Base-by-base conservation (phyloP, 2,329 filamentous ascomycete genomes). In the Pseudopyrenochaeta lycopersici region DNA sequence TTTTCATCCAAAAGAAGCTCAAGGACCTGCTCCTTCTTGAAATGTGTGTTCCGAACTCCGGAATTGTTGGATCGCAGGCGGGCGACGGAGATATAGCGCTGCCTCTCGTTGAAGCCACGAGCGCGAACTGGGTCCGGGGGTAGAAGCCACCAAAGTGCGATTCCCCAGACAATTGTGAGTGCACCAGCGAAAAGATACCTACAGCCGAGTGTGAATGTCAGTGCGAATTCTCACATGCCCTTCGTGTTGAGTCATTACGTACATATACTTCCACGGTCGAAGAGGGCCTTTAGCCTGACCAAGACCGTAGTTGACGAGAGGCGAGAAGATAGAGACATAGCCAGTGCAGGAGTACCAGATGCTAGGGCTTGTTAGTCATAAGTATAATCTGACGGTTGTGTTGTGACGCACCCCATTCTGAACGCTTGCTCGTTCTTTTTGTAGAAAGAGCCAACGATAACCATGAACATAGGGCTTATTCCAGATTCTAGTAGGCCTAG, bases 21-120 rank as follows among this genome's bases (percentile, higher is more conserved):
- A 7, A 82, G 75, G 1, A 88, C 79, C 55, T 93, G 90, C 11
- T 81, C 79, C 76, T 82, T 79, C 55, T 88, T 88, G 72, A 89
- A 88, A 55, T 88, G 81, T 52, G 85, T 85, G 54, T 85, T 88
- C 2, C 87, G 87, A 11, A 89, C 86, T 1, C 90, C 90, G 49
- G 90, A 90, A 71, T 92, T 87, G 64, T 93, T 93, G 35, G 85
- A 81, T 0, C 89, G 82, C 2, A 92, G 84, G 0, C 90, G 82
- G 55, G 90, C 89, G 12, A 91, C 78, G 0, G 87, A 88, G 23
- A 64, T 68, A 17, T 75, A 54, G 36, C 77, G 74, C 52, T 78
- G 76, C 36, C 60, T 64, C 18, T 72, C 65, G 12, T 60, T 68
- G 30, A 79, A 66, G 4, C 68, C 64, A 11, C 71, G 70, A 18